These are phyloP conservation scores for Karstenula rhodostoma DNA, from an alignment of 2,329 filamentous ascomycete species.

Conservation along the genomic window DNA sequence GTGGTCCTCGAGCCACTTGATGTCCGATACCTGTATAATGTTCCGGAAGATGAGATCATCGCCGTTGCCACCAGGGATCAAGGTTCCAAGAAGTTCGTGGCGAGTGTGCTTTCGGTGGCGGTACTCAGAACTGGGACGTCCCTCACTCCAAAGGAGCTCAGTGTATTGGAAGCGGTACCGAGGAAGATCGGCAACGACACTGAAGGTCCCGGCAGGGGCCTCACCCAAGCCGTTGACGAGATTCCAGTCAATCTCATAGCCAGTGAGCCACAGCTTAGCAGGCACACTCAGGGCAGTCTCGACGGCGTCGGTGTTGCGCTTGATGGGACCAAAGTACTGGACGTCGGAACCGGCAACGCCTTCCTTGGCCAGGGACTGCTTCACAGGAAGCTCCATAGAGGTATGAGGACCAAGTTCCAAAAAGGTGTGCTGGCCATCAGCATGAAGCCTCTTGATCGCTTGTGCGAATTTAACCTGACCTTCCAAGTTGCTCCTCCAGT, in stretches of 20 bases:
- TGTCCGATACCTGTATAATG: conserved; percentile 37
- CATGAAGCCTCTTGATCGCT: conserved; percentile 4
- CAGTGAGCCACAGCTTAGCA: conserved; percentile 5
- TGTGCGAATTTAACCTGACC: conserved; percentile 27
- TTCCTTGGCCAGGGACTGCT: conserved; percentile 30
- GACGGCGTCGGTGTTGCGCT: conserved; percentile 22
- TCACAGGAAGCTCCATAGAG: conserved; percentile 39
- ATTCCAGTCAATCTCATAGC: conserved; percentile 7
- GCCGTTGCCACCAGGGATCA: conserved; percentile 29
- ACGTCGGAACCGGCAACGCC: conserved; percentile 19
- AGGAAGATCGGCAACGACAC: conserved; percentile 23
- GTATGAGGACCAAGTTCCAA: conserved; percentile 17
- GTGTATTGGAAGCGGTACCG: conserved; percentile 31
- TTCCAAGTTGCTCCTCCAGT: conserved; percentile 33
- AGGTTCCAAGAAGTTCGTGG: conserved; percentile 35
- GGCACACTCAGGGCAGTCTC: neutral
- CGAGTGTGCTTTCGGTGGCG: conserved; percentile 15
- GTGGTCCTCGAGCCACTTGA: conserved; percentile 50
- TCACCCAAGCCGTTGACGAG: conserved; percentile 1
- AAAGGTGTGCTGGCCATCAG: conserved; percentile 12
- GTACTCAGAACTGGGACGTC: conserved; percentile 21
- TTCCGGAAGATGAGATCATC: conserved; percentile 46
- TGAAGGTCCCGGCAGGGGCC: neutral
- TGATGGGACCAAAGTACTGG: conserved; percentile 27
- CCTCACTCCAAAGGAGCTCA: conserved; percentile 24